Conservation (phyloP, 2,329 filamentous ascomycete species). For the Alternaria burnsii region DNA sequence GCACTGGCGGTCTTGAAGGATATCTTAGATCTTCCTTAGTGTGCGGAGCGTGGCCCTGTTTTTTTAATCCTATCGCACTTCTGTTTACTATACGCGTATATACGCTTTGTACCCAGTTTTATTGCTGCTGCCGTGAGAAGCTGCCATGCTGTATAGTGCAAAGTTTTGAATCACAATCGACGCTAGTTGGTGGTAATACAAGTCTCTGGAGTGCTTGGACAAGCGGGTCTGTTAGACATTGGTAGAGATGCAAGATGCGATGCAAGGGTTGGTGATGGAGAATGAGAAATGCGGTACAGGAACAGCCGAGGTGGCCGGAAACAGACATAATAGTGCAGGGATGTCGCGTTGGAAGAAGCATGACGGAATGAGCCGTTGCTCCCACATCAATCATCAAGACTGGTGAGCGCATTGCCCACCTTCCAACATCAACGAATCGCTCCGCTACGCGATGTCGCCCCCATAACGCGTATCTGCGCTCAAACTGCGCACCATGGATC, state of each 20-base stretch:
- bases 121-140: background rate
- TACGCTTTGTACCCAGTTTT: background rate
- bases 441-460: slow-evolving; percentile 8
- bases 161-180: background rate
- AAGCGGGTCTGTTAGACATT: background rate
- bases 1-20: slow-evolving; percentile 29
- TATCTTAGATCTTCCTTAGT: slow-evolving; percentile 21
- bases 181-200: background rate
- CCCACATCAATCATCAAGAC: slow-evolving; percentile 9
- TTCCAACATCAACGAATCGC: background rate
- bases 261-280: background rate
- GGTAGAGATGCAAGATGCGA: background rate
- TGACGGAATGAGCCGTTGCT: slow-evolving; percentile 18
- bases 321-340: background rate
- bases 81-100: background rate
- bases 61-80: background rate
- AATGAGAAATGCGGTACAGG: background rate
- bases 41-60: too few relatives aligned
- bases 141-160: background rate
- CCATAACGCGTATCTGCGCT: slow-evolving; percentile 19
- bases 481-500: slow-evolving; percentile 36
- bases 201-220: background rate
- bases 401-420: background rate
- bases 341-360: slow-evolving; percentile 15
- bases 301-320: slow-evolving; percentile 11